Base-by-base conservation (phyloP, 768 basidiomycete species). In the Kwoniella europaea region DNA sequence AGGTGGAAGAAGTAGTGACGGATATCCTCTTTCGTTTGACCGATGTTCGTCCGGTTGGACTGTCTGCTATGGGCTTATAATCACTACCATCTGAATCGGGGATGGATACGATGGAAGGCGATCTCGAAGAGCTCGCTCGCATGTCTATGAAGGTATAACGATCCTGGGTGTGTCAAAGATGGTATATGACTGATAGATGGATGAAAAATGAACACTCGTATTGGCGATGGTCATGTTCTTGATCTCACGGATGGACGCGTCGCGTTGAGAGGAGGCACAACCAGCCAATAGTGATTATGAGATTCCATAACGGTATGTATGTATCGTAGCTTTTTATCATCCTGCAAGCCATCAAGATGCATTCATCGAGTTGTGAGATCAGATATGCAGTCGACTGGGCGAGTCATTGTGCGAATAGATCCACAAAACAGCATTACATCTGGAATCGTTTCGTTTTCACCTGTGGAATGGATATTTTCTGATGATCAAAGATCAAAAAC, bases 71-170 rank as follows among this genome's bases (percentile, higher is more conserved):
- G 13, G 67, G 55, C n/a, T 54, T 27, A 59, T 50, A 64, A 15
- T 65, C 71, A 56, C 62, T 64, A 5, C 55, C 67, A 24, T 72
- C 71, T 3, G 67, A 65, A 20, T 71, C 69, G 1, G 42, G 63
- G 18, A 73, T 53, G 9, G 63, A 65, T 12, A 69, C 43, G 4
- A 73, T 53, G 18, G 71, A 72, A 6, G 65, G 59, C 18, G 71
- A 71, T 46, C 56, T 16, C 2, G 68, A 69, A 9, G 50, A 52
- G 16, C n/a, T 27, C 12, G 42, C 59, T 42, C 59, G 59, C 59
- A 61, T 61, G 5, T 2, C 12, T 24, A 20, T 4, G 2, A 24
- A 13, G n/a, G 20, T 55, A 20, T 55, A n/a, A 24, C 3, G 54
- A 55, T n/a, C 4, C 10, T 55, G 54, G 15, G 20, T 0, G 10